Conservation (phyloP, 352 stramenopile genomes). For the Globisporangium polare region DNA sequence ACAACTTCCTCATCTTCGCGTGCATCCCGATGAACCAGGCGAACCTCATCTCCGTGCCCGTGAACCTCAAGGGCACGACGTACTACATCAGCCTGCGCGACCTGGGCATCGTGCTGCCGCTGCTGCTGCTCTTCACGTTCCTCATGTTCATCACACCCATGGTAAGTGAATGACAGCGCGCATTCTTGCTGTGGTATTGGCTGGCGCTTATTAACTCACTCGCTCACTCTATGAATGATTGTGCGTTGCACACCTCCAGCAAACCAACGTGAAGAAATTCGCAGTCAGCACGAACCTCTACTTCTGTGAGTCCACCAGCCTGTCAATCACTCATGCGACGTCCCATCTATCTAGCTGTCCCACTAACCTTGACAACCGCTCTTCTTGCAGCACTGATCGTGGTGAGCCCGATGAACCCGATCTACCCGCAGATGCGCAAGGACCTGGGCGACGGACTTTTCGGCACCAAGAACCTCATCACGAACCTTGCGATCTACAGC, state of each 20-base stretch:
- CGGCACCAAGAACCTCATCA: slow-evolving; percentile 48
- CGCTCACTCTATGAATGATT: not conserved
- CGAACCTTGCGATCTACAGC: slow-evolving; percentile 66
- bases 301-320: slow-evolving; percentile 45
- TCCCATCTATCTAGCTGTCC: not conserved
- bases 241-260: slow-evolving; percentile 15
- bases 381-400: slow-evolving; percentile 44
- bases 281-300: slow-evolving; percentile 72
- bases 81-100: slow-evolving; percentile 71
- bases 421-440: slow-evolving; percentile 41
- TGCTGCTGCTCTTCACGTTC: slow-evolving; percentile 65
- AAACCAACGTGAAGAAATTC: slow-evolving; percentile 77
- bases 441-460: slow-evolving; percentile 43
- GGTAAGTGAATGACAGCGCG: slow-evolving; percentile 18
- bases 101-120: slow-evolving; percentile 48
- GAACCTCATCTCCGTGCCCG: slow-evolving; percentile 35
- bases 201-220: not conserved
- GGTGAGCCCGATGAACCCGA: slow-evolving; percentile 64
- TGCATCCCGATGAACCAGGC: slow-evolving; percentile 47
- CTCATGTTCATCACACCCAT: slow-evolving; percentile 57
- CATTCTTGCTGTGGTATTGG: slow-evolving; percentile 18
- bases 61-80: slow-evolving; percentile 43
- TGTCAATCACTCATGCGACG: not conserved
- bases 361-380: not conserved
- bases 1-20: slow-evolving; percentile 65